Base-by-base conservation (phyloP, 2,329 filamentous ascomycete genomes). In the Nothophoma quercina region DNA sequence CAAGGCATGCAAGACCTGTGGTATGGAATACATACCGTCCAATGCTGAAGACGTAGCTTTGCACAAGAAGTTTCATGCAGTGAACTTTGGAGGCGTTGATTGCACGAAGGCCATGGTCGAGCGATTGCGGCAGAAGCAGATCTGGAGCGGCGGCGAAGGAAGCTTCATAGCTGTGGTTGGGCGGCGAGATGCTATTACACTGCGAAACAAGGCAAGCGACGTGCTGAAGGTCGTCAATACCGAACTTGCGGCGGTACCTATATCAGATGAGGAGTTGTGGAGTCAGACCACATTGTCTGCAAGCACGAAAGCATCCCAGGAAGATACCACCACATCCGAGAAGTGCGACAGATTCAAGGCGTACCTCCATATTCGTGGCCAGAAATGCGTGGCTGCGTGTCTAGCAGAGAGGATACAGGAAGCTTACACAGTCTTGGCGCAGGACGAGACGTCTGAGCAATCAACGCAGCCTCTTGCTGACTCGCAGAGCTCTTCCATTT, bases 11-110 rank as follows among this genome's bases (percentile, higher is more conserved):
- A 75, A 77, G 29, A 77, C 75, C 2, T 89, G 86, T 62, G 83
- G 84, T 1, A 89, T 89, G 86, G 83, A 86, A 45, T 89, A 88
- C 60, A 79, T 85, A 26, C 82, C 85, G 4, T 87, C 85, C 0
- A 82, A 83, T 41, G 72, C 77, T 6, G 85, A 87, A 62, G 86
- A 89, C 61, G 76, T 78, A n/a, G 80, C 79, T 6, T 65, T 88
- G 46, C 86, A 89, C 65, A 82, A 82, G 59, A 85, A 84, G 57
- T 88, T 85, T 60, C 86, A 88, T 67, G 81, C 82, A 28, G 82
- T 84, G 73, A 83, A 85, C 60, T 75, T 80, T 2, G 81, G 82
- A 19, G 86, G 86, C 1, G 80, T 88, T 16, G 83, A 87, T 58
- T 76, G 88, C 28, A 81, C 82, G 15, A 85, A 83, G 67, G 77